Evolutionary conservation across 495 filamentous ascomycete genomes (phyloP), one percentile per base, ranked within the genome.

Genomic region (Podospora fimiseda): DNA sequence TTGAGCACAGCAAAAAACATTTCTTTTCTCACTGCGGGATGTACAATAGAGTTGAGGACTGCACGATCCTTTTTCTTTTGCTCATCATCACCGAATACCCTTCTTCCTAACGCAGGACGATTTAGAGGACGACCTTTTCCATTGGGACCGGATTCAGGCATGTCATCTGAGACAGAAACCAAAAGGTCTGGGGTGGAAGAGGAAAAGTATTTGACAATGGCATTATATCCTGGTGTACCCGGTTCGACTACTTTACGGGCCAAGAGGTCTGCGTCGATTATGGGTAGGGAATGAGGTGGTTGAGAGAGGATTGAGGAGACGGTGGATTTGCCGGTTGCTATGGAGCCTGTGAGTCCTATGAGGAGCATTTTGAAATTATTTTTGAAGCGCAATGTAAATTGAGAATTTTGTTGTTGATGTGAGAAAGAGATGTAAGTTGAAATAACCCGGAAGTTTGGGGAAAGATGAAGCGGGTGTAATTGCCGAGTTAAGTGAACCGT

Each of bases 321-420:
- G 57, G 94, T 98, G 30, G 90, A 94, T 82, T 98, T 98, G 66
- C 94, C 93, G 2, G 94, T 97, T 33, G 93, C 92, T 67, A 98
- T 95, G 53, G 90, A 95, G 72, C 93, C 93, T 33, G 93, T 98
- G 22, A 98, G 84, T 58, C 93, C 93, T 64, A 98, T 88, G 60
- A 98, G 80, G 49, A 98, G 81, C 94, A 98, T 98, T 45, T 51
- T 74, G 60, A 9, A 2, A 37, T 50, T 37, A 50, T 22, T 20
- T 8, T 37, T 14, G 14, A 37, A n/a, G 39, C 5, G 23, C n/a
- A 22, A n/a, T 44, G 16, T 22, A 48, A 44, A 14, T 53, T 9
- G 8, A n/a, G 47, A 2, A 33, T 19, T 20, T 50, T 49, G 38
- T n/a, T n/a, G 21, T 54, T 48, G 15, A 13, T 19, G 19, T 43